Evolutionary conservation across 2,329 filamentous ascomycete species (phyloP), one percentile per base, ranked within the genome.

Genomic region (Colletotrichum sp.): DNA sequence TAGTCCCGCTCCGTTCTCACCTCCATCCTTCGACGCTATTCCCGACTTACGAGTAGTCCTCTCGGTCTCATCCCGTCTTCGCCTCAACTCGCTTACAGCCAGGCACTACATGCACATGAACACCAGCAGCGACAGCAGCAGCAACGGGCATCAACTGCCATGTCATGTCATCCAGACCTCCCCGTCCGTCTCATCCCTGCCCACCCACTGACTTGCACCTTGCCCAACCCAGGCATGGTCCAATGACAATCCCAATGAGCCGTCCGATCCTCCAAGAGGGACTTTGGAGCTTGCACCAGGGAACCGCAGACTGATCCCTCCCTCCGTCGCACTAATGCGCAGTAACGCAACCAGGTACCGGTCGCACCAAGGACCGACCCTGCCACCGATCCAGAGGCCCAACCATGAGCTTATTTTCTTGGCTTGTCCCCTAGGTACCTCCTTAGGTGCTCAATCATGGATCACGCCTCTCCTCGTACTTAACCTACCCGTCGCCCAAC

Each of bases 171-270:
- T 52, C 63, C 63, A 49, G 24, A 49, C 63, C 63, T 26, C 36
- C 52, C 60, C 34, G 68, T 70, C 60, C 55, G 68, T 70, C 68
- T 52, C 57, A 70, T 70, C 57, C 57, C 39, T 36, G 57, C 24
- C 68, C 57, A 52, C 66, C 44, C 55, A 57, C 71, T 55, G n/a
- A 49, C 44, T 49, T 49, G 44, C 57, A 52, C 67, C 67, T 49
- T 71, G 65, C 60, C 72, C 36, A 55, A 62, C 68, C 16, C 28
- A 36, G 72, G n/a, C n/a, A 26, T 24, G 62, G 34, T 36, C 57
- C 64, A 59, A 60, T 76, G 57, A 65, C 26, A 57, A 59, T 73
- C 69, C 30, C 64, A 76, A 72, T 72, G 57, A 72, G 39, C 73
- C 70, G n/a, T 68, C 73, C 21, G 64, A 76, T 69, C 70, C 39